Evolutionary conservation across 805 yeast species (phyloP).

Genomic region (Myxozyma monticola): DNA sequence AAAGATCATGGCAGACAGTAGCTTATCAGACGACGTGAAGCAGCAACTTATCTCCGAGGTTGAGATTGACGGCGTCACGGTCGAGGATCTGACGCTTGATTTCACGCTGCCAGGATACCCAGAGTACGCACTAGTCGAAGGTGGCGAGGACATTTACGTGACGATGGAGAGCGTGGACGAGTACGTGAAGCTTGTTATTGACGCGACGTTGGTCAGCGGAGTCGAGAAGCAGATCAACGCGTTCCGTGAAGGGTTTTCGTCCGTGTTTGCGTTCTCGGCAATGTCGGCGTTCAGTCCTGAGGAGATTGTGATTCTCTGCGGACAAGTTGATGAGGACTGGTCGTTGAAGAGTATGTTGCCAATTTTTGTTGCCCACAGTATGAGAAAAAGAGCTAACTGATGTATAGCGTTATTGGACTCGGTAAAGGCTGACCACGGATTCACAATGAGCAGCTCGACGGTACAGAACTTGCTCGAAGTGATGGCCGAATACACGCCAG

Average conservation of each 20-base stretch:
- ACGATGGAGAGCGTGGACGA: conserved; percentile 53
- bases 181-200: conserved; percentile 59
- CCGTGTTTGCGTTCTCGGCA: conserved; percentile 76
- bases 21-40: conserved; percentile 16
- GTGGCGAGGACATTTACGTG: conserved; percentile 57
- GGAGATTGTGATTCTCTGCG: conserved; percentile 73
- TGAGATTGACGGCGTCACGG: conserved; percentile 42
- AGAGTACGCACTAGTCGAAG: conserved; percentile 54
- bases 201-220: conserved; percentile 62
- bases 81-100: conserved; percentile 58
- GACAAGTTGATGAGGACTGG: conserved; percentile 88
- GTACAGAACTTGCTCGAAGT: conserved; percentile 63
- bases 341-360: conserved; percentile 32
- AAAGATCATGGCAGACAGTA: conserved; percentile 14
- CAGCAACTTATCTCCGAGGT: conserved; percentile 10
- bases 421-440: conserved; percentile 89
- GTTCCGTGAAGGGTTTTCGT: conserved; percentile 77
- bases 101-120: conserved; percentile 79
- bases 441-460: conserved; percentile 63
- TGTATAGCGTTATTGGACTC: conserved; percentile 57
- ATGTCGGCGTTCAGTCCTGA: conserved; percentile 67
- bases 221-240: conserved; percentile 62
- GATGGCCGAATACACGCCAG: conserved; percentile 53
- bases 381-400: too few relatives aligned
- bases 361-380: too few relatives aligned